Evolutionary conservation across 768 basidiomycete species (phyloP), one percentile per base, ranked within the genome.

Genomic region (Pisolithus sp.): DNA sequence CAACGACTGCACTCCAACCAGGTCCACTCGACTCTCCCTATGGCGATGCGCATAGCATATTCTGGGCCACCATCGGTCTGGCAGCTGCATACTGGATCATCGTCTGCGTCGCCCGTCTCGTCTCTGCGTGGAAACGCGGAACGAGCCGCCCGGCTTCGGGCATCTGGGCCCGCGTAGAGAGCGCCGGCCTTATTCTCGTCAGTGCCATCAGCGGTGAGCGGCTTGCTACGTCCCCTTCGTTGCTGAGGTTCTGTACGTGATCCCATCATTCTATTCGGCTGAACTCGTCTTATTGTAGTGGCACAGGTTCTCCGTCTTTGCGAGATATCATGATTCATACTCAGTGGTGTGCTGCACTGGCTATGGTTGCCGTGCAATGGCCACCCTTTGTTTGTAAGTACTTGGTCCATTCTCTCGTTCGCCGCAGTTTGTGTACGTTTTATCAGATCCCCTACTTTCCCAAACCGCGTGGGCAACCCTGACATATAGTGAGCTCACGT

Each of bases 341-440:
- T 0, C 93, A 96, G 58, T 97, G 89, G 87, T 90, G 87, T 65
- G 80, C 90, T 38, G 79, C 85, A 30, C 73, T 99, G 13, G 83
- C 83, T 30, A 94, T 96, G 89, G 83, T 98, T 49, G 91, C 95
- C 31, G 92, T 98, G 20, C 79, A 90, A 64, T 99, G 95, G 95
- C 95, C 96, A 0, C 74, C 76, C 15, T 97, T 94, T 67, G 78
- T 86, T 54, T 98, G 93, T 93, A 60, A 58, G 87, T 77, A 37
- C 38, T 42, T 17, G 23, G 40, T 34, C 47, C 8, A 23, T 30
- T 9, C 30, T 13, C 40, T 26, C 5, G 13, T 45, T 23, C 12
- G 3, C 34, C 43, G 51, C 53, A 39, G 49, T 59, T 18, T 52
- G 55, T 62, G 47, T 57, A 56, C 20, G 34, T 23, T 54, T 38